phyloP scores from a whole-genome alignment of 2,329 filamentous ascomycete species.

The Cryphonectria naterciae region DNA sequence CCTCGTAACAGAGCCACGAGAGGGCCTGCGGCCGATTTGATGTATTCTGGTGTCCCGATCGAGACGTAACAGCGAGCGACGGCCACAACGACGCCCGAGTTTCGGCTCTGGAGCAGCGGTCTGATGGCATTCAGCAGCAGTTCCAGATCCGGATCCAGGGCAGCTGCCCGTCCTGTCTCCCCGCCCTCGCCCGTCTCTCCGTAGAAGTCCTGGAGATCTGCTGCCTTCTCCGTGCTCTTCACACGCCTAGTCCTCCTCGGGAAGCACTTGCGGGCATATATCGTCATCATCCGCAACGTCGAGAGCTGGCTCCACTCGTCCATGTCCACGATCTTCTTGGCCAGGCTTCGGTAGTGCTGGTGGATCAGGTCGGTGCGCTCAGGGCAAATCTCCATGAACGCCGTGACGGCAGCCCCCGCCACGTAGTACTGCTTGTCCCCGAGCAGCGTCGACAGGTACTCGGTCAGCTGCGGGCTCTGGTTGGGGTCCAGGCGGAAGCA shows the following conservation, averaged over 20 bases:
- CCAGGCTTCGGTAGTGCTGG: conserved; percentile 81
- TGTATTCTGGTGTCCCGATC: conserved; percentile 77
- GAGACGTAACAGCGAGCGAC: conserved; percentile 85
- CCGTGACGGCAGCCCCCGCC: conserved; percentile 87
- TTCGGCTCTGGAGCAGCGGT: conserved; percentile 88
- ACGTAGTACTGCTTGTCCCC: conserved; percentile 96
- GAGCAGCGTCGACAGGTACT: conserved; percentile 77
- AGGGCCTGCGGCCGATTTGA: conserved; percentile 77
- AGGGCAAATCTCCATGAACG: conserved; percentile 88
- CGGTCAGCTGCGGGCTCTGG: conserved; percentile 81
- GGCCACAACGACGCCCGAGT: conserved; percentile 88
- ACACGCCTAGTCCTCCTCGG: conserved; percentile 67
- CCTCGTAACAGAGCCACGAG: conserved; percentile 83
- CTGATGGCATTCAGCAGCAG: conserved; percentile 79
- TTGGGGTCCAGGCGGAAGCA: conserved; percentile 89
- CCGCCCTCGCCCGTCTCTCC: conserved; percentile 62
- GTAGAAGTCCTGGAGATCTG: conserved; percentile 76
- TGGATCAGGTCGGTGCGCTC: conserved; percentile 88
- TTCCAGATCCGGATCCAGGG: conserved; percentile 81
- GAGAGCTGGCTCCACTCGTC: conserved; percentile 97
- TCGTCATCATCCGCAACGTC: conserved; percentile 77
- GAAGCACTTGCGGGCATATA: conserved; percentile 87
- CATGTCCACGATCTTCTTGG: conserved; percentile 96
- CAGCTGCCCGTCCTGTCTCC: conserved; percentile 56
- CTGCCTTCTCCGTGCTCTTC: conserved; percentile 45